A percentile compares a stretch with the other conserved stretches of the same genome.
These are phyloP conservation scores for Macrolepiota dolichaula DNA, from an alignment of 768 basidiomycete species.

Conservation along the genomic window DNA sequence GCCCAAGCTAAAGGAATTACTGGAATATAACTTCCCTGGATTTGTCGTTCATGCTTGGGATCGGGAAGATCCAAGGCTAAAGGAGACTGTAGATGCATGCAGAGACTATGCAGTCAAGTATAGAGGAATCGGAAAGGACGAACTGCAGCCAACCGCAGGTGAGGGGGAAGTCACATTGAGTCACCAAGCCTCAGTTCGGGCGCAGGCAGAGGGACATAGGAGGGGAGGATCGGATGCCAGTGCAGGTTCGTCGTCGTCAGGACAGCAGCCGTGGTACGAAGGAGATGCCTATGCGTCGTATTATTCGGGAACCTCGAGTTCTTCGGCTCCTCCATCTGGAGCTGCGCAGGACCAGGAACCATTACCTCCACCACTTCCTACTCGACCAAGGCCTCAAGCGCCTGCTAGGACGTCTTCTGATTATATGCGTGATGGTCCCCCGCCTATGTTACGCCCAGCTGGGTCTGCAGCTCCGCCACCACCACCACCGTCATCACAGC, in stretches of 20 bases:
- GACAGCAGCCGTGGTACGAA: not conserved
- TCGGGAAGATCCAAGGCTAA: conserved; percentile 51
- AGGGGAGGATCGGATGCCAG: not conserved
- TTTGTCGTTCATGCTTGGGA: conserved; percentile 54
- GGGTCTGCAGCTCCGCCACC: not conserved
- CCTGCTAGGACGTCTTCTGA: too few species aligned
- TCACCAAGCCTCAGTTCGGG: conserved; percentile 17
- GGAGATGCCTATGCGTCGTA: not conserved
- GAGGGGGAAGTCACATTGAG: conserved; percentile 54
- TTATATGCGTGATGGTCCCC: too few species aligned
- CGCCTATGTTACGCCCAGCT: not conserved
- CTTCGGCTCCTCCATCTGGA: too few species aligned
- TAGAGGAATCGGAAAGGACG: conserved; percentile 57
- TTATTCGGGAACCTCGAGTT: not conserved
- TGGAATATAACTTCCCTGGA: conserved; percentile 75
- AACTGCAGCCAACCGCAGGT: conserved; percentile 59
- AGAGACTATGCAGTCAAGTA: conserved; percentile 58
- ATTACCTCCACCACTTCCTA: too few species aligned
- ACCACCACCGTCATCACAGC: not conserved
- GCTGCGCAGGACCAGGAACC: too few species aligned
- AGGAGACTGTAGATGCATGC: conserved; percentile 62
- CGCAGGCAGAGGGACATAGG: not conserved
- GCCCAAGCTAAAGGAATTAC: conserved; percentile 53
- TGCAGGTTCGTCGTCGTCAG: not conserved
- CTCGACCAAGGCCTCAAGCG: too few species aligned